phyloP scores from a whole-genome alignment of 345 rosid species.

The Rhodamnia argentea region DNA sequence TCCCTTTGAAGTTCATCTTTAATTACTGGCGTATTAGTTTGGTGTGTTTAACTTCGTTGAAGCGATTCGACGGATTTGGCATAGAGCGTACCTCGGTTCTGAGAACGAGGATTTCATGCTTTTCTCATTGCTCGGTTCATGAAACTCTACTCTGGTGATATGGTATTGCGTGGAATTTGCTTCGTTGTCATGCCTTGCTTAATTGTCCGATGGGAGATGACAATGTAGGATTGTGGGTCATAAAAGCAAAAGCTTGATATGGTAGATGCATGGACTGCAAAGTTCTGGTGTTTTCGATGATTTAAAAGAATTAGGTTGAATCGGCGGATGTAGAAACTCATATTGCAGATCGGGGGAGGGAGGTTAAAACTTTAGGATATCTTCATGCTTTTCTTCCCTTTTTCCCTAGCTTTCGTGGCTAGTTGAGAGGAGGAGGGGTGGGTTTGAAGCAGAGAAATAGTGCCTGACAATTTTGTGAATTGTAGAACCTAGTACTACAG shows the following conservation, averaged over 20 bases:
- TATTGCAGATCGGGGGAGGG: not conserved
- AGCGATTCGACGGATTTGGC: not conserved
- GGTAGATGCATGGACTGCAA: not conserved
- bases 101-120: not conserved
- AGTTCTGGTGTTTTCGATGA: not conserved
- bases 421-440: not conserved
- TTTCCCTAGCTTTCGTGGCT: rapidly evolving
- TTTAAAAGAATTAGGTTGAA: not conserved
- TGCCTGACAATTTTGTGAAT: not conserved
- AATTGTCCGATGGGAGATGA: not conserved
- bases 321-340: not conserved
- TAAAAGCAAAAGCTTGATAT: not conserved
- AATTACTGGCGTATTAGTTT: not conserved
- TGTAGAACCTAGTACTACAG: not conserved
- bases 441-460: not conserved
- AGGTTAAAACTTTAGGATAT: not conserved
- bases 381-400: not conserved
- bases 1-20: not conserved
- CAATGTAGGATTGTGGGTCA: not conserved
- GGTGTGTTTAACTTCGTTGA: not conserved
- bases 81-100: not conserved
- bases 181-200: not conserved
- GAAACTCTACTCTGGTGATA: not conserved
- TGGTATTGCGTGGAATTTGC: not conserved
- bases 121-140: not conserved